Percentiles rank a stretch among this genome's conserved stretches.
Evolutionary conservation across 1,139 yeast species (phyloP).

Genomic region (Pneumocystis wakefieldiae): DNA sequence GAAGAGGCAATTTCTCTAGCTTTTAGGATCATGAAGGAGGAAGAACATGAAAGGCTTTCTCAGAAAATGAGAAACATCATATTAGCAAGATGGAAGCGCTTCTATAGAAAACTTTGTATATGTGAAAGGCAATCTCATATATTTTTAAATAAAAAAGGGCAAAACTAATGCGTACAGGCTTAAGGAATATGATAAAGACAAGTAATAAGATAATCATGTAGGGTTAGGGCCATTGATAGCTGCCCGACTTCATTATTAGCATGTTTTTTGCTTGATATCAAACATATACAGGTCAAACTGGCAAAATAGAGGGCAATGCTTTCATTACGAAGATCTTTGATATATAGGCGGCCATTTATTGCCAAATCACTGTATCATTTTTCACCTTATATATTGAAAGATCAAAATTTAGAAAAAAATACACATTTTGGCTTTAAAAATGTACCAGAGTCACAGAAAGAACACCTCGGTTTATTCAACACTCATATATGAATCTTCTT

Average conservation of each 20-base stretch:
- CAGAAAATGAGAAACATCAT: conserved; percentile 38
- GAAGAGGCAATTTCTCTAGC: conserved; percentile 51
- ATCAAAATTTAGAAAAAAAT: background rate
- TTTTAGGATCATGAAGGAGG: conserved; percentile 39
- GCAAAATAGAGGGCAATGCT: background rate
- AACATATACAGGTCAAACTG: background rate
- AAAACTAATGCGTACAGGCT: background rate
- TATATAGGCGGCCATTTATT: background rate
- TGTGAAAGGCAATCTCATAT: conserved; percentile 31
- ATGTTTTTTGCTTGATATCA: background rate
- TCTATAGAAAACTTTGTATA: conserved; percentile 57
- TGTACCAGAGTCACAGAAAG: conserved; percentile 68
- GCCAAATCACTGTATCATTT: background rate
- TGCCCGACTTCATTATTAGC: no score
- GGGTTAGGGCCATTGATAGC: background rate
- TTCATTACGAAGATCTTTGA: background rate
- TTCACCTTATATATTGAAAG: background rate
- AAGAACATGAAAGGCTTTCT: conserved; percentile 36
- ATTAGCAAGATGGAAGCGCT: conserved; percentile 54
- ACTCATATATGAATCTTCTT: no score
- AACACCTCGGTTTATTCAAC: conserved; percentile 33
- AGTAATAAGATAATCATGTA: background rate
- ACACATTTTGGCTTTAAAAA: conserved; percentile 92
- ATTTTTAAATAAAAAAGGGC: background rate
- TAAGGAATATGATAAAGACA: background rate